Percentiles rank a stretch among this genome's conserved stretches.
Conservation (phyloP, 1,284 basidiomycete genomes). For the Ustilago sp. region DNA sequence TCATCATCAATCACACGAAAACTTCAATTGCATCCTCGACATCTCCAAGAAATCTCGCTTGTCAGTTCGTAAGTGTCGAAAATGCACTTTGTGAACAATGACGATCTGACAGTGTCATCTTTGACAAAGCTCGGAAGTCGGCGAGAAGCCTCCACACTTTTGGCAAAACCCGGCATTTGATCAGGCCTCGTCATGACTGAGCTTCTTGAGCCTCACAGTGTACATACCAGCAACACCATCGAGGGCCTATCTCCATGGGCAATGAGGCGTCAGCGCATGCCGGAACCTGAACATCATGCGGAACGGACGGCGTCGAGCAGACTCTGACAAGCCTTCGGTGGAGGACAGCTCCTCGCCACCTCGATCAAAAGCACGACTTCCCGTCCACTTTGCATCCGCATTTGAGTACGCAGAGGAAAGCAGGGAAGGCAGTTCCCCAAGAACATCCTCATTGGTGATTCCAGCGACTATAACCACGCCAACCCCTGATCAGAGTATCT, state of each 20-base stretch:
- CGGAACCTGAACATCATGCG: background rate
- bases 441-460: background rate
- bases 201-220: background rate
- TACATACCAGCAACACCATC: background rate
- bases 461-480: background rate
- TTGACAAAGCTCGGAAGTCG: slow-evolving; percentile 19
- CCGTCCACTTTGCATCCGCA: slow-evolving; percentile 25
- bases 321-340: background rate
- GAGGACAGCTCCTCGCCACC: slow-evolving; percentile 2
- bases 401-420: slow-evolving; percentile 14
- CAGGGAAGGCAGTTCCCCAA: slow-evolving; percentile 2
- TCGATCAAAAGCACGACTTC: slow-evolving; percentile 11
- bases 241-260: background rate
- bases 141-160: slow-evolving; percentile 18
- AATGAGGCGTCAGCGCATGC: background rate
- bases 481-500: background rate
- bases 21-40: background rate
- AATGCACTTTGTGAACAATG: background rate
- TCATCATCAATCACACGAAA: too few species aligned
- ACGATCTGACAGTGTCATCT: slow-evolving; percentile 11
- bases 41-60: background rate
- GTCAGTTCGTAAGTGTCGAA: background rate
- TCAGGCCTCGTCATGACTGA: slow-evolving; percentile 6
- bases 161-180: background rate
- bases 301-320: background rate